Percentiles rank a stretch among this genome's conserved stretches.
phyloP scores from a whole-genome alignment of 371 early-diverging fungal species.

The Actinomucor elegans region DNA sequence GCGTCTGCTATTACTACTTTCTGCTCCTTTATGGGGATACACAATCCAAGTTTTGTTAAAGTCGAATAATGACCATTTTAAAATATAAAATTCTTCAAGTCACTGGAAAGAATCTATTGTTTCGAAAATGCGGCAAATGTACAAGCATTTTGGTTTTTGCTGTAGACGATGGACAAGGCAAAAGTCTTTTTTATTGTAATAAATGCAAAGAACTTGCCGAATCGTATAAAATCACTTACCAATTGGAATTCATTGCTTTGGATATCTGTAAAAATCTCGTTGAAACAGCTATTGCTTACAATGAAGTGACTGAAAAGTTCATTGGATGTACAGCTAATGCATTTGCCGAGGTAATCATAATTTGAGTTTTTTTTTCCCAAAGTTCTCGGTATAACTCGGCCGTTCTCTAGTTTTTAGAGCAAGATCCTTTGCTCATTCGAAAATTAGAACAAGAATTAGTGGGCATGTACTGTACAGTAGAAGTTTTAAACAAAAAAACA shows the following conservation, averaged over 20 bases:
- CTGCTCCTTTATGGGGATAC: too few relatives aligned
- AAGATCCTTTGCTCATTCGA: not conserved
- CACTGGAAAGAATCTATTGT: not conserved
- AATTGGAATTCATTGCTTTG: not conserved
- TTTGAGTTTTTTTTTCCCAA: too few relatives aligned
- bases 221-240: not conserved
- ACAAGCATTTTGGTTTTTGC: too few relatives aligned
- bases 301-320: not conserved
- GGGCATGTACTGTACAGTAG: not conserved
- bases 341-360: constrained; percentile 11
- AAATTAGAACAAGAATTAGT: not conserved
- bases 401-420: not conserved
- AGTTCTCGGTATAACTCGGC: too few relatives aligned
- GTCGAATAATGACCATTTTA: not conserved
- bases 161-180: not conserved
- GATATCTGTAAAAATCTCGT: not conserved
- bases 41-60: not conserved
- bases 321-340: constrained; percentile 5
- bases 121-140: not conserved
- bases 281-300: not conserved
- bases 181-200: not conserved
- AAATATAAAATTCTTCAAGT: not conserved
- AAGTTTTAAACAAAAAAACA: not conserved
- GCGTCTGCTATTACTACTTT: too few relatives aligned
- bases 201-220: constrained; percentile 1